Evolutionary conservation across 805 yeast genomes (phyloP), one percentile per base, ranked within the genome.

Genomic region (Schwanniomyces polymorphus): DNA sequence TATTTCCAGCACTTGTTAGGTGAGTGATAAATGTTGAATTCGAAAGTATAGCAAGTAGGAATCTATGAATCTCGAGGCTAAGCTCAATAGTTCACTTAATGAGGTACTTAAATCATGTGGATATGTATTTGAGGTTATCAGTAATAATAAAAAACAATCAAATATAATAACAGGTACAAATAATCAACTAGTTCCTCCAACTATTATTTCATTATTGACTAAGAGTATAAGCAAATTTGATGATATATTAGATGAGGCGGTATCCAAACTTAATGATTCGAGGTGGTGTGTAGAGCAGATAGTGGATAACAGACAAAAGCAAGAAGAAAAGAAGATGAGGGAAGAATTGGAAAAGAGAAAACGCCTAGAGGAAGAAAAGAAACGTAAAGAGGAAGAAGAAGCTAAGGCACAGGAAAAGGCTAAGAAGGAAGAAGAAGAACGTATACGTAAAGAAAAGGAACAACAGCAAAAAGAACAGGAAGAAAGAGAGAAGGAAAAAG

Each of bases 261-360:
- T 67, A 9, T 49, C 63, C 44, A 72, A 72, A 51, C 67, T 73
- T 50, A 72, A 72, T 52, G 77, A 73, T 43, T 70, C 75, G 2
- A 57, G 61, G 33, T 73, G 78, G 78, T 73, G 77, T 46, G 58
- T 73, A 4, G 76, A 65, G 46, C 71, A 66, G 48, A 72, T 73
- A 43, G 55, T 72, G 27, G 75, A 73, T 52, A 71, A 63, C 55
- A 68, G 64, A 52, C 75, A 70, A 53, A 61, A 63, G 38, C 75
- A 71, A 50, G 75, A 72, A 50, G 75, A 72, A 52, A 45, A 65
- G 53, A 69, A 67, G 54, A 39, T 66, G 18, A 65, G 65, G 51
- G 72, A 67, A 47, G 74, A 68, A 48, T 44, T 59, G 48, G 73
- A 68, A 42, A 53, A 63, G 37, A 70, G 58, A 45, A 51, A 50